phyloP scores from a whole-genome alignment of 2,329 filamentous ascomycete species.

The Aspergillus sp. region DNA sequence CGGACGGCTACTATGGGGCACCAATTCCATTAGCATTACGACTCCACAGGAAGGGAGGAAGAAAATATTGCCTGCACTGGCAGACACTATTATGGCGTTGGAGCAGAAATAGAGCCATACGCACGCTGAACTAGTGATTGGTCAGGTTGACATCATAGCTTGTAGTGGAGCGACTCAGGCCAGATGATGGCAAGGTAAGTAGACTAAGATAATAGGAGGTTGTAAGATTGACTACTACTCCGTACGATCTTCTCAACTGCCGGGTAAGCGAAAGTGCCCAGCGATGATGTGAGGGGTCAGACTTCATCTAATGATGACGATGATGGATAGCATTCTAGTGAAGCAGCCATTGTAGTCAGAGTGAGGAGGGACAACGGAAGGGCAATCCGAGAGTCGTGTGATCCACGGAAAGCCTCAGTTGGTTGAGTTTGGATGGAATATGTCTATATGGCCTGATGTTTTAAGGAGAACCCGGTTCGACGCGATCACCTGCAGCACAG shows the following conservation, averaged over 20 bases:
- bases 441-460: conserved; percentile 1
- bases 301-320: no score
- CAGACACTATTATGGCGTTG: not conserved
- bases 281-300: not conserved
- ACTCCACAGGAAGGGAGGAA: not conserved
- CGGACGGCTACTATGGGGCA: not conserved
- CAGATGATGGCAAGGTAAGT: not conserved
- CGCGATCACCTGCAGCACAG: not conserved
- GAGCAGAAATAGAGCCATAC: not conserved
- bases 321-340: not conserved
- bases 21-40: not conserved
- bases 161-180: not conserved
- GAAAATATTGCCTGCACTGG: not conserved
- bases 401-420: not conserved
- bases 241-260: not conserved
- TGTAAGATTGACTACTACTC: not conserved
- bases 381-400: not conserved
- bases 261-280: not conserved
- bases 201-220: not conserved
- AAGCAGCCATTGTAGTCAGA: not conserved
- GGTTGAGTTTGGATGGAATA: not conserved
- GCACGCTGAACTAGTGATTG: not conserved
- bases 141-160: not conserved
- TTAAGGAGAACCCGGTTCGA: conserved; percentile 1
- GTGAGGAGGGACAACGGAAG: not conserved